Conservation (phyloP, 139 green algal genomes). For the Ulvella scutata region DNA sequence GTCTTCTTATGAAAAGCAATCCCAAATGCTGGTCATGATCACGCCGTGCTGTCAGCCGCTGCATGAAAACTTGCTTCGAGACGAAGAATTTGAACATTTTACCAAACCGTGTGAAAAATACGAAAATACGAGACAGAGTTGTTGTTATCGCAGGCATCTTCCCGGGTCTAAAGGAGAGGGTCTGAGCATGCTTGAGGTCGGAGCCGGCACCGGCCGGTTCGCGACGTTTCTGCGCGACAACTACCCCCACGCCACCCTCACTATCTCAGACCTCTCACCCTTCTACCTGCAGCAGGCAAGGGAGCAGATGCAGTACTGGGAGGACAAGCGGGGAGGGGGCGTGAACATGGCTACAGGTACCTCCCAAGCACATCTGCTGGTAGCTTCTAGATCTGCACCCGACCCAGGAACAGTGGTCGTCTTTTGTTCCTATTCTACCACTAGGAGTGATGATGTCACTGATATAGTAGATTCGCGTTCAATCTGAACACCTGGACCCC, state of each 20-base stretch:
- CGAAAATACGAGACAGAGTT: neutral
- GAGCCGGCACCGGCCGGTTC: slow-evolving; percentile 69
- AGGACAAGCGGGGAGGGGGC: slow-evolving; percentile 9
- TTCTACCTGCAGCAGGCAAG: slow-evolving; percentile 67
- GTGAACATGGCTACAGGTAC: too few species aligned
- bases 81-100: too few species aligned
- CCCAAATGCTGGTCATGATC: too few species aligned
- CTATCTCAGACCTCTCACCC: slow-evolving; percentile 53
- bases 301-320: slow-evolving; percentile 48
- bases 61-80: too few species aligned
- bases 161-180: neutral
- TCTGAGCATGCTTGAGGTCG: slow-evolving; percentile 50
- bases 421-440: too few species aligned
- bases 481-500: neutral
- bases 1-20: too few species aligned
- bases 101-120: neutral
- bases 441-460: too few species aligned
- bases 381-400: too few species aligned
- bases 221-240: slow-evolving; percentile 72
- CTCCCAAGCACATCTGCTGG: too few species aligned
- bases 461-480: too few species aligned
- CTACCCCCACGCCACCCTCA: slow-evolving; percentile 28
- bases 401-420: too few species aligned
- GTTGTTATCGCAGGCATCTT: neutral
- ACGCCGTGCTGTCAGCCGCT: too few species aligned